phyloP scores from a whole-genome alignment of 352 stramenopile genomes.

The Lagenidium giganteum region DNA sequence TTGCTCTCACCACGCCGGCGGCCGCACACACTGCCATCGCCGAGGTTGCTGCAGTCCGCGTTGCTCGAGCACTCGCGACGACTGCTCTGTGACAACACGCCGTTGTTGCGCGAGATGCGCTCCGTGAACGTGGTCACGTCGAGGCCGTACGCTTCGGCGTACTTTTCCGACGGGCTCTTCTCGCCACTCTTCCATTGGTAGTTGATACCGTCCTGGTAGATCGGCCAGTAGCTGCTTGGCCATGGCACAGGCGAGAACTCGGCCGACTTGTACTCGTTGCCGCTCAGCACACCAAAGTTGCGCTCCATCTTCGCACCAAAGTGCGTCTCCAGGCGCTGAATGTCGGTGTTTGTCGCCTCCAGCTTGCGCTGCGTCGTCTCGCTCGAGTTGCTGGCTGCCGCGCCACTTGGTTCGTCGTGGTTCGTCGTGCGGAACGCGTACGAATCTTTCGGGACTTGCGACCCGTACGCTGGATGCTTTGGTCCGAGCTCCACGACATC shows the following conservation, averaged over 20 bases:
- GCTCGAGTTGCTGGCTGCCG: too few species aligned
- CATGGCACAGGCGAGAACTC: constrained; percentile 5
- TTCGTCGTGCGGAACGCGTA: too few species aligned
- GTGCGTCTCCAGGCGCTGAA: constrained; percentile 8
- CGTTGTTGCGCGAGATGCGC: constrained; percentile 11
- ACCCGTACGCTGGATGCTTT: constrained; percentile 6
- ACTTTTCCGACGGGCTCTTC: constrained; percentile 11
- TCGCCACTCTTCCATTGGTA: constrained; percentile 7
- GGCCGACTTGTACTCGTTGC: constrained; percentile 3
- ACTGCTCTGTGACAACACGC: constrained; percentile 4
- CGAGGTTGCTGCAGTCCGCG: constrained; percentile 5
- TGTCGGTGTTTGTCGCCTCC: too few species aligned
- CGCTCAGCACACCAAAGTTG: constrained; percentile 12
- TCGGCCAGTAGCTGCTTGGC: constrained; percentile 13
- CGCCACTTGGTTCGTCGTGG: too few species aligned
- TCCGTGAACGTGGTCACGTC: constrained; percentile 8
- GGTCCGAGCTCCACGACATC: constrained; percentile 8
- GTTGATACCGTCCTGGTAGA: constrained; percentile 20
- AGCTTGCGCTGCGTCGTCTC: too few species aligned
- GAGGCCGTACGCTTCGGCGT: constrained; percentile 14
- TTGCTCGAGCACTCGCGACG: constrained; percentile 1
- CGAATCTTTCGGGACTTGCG: too few species aligned
- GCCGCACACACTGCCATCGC: constrained; percentile 8
- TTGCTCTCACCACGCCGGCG: constrained; percentile 5
- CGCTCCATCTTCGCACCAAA: constrained; percentile 8